Percentiles rank a stretch among this genome's conserved stretches.
Conservation (phyloP, 73 alveolate genomes). For the Symbiodinium natans region DNA sequence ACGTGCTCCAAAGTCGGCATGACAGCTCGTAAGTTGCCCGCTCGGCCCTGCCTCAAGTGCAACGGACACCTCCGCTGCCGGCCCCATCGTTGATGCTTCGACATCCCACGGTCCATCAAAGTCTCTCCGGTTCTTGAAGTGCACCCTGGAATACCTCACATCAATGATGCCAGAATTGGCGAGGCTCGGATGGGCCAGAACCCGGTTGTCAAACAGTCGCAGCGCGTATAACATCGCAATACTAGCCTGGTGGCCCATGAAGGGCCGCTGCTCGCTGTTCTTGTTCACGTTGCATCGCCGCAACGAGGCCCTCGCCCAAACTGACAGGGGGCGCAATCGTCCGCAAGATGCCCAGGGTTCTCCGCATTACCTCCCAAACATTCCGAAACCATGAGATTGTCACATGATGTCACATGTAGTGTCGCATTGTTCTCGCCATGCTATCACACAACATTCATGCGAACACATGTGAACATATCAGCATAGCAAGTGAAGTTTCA, state of each 20-base stretch:
- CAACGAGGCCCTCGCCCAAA: conserved; percentile 64
- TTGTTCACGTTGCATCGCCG: conserved; percentile 93
- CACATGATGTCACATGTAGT: no score
- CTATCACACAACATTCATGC: no score
- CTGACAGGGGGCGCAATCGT: conserved; percentile 67
- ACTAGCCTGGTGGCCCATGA: conserved; percentile 39
- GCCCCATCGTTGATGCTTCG: conserved; percentile 80
- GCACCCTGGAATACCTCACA: conserved; percentile 51
- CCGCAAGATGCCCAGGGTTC: conserved; percentile 44
- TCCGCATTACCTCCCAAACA: conserved; percentile 44
- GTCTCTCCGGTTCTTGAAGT: conserved; percentile 23
- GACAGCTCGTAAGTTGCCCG: no score
- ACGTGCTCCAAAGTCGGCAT: no score
- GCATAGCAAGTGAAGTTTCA: no score
- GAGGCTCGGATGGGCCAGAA: neutral
- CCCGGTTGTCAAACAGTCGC: neutral
- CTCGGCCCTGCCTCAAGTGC: conserved; percentile 72
- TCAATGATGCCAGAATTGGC: neutral
- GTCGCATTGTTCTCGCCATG: no score
- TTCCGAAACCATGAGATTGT: neutral
- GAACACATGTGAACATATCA: no score
- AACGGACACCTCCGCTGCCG: conserved; percentile 46
- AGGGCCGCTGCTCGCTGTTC: conserved; percentile 83
- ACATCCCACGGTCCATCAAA: conserved; percentile 78
- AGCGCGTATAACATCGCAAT: neutral